Evolutionary conservation across 805 yeast genomes (phyloP).

Genomic region (Metschnikowia baotianmanensis): DNA sequence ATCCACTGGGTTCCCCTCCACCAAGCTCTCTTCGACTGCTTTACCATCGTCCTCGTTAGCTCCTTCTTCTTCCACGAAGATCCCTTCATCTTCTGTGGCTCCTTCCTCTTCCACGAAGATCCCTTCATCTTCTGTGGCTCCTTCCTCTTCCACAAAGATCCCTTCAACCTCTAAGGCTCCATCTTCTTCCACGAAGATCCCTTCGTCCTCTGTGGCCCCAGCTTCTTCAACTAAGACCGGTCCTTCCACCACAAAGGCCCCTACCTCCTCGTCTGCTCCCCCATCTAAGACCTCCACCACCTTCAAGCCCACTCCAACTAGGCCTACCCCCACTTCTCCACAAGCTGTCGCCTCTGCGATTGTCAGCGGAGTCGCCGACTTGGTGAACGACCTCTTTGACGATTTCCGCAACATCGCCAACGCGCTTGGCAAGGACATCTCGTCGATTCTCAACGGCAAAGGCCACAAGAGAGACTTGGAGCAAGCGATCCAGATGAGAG

Average conservation of each 20-base stretch:
- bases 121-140: not conserved
- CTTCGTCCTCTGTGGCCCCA: too few species aligned
- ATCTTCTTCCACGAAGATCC: not conserved
- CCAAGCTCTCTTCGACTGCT: not conserved
- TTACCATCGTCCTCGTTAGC: not conserved
- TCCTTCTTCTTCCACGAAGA: not conserved
- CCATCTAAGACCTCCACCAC: not conserved
- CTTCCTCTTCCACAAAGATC: not conserved
- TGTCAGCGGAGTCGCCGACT: not conserved
- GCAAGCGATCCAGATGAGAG: not conserved
- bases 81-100: not conserved
- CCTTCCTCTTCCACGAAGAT: not conserved
- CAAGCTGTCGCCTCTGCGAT: not conserved
- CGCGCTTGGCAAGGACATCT: not conserved
- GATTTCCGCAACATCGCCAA: not conserved
- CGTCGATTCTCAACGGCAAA: not conserved
- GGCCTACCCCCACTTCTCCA: not conserved
- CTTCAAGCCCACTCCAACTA: not conserved
- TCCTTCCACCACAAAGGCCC: not conserved
- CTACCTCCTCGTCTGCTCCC: too few species aligned
- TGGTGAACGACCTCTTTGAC: not conserved
- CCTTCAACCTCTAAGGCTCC: not conserved
- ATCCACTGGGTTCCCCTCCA: not conserved
- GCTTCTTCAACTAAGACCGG: not conserved
- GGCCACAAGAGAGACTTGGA: slow-evolving; percentile 1